phyloP scores from a whole-genome alignment of 2,329 filamentous ascomycete species.

The Pseudopithomyces maydicus region DNA sequence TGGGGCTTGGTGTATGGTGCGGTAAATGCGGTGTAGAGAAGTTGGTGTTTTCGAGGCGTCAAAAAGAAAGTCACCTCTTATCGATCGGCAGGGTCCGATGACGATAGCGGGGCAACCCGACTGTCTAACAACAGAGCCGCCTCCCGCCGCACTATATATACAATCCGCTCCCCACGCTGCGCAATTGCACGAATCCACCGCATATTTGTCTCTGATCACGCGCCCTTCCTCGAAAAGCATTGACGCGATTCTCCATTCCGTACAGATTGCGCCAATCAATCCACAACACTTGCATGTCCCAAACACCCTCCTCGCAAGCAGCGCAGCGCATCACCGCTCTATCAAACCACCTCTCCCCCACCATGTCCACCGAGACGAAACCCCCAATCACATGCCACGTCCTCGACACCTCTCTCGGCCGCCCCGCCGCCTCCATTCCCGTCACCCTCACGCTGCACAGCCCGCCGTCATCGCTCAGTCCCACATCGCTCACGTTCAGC shows the following conservation, averaged over 20 bases:
- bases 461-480: conserved; percentile 38
- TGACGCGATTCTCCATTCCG: no score
- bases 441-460: conserved; percentile 64
- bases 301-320: conserved; percentile 9
- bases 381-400: conserved; percentile 82
- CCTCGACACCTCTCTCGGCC: conserved; percentile 78
- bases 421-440: conserved; percentile 68
- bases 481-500: conserved; percentile 59
- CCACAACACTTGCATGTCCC: conserved; percentile 23
- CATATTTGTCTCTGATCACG: neutral
- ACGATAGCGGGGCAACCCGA: neutral
- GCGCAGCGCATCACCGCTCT: conserved; percentile 26
- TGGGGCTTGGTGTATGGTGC: neutral
- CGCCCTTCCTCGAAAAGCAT: neutral
- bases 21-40: neutral
- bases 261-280: no score
- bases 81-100: conserved; percentile 5
- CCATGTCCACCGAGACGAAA: conserved; percentile 28
- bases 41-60: neutral
- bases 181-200: neutral
- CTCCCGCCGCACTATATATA: neutral
- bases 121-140: neutral
- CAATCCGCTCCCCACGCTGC: neutral
- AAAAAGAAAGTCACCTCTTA: neutral
- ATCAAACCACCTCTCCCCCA: conserved; percentile 22